Evolutionary conservation across 305 asterid species (phyloP).

Genomic region (Fraxinus platypoda): DNA sequence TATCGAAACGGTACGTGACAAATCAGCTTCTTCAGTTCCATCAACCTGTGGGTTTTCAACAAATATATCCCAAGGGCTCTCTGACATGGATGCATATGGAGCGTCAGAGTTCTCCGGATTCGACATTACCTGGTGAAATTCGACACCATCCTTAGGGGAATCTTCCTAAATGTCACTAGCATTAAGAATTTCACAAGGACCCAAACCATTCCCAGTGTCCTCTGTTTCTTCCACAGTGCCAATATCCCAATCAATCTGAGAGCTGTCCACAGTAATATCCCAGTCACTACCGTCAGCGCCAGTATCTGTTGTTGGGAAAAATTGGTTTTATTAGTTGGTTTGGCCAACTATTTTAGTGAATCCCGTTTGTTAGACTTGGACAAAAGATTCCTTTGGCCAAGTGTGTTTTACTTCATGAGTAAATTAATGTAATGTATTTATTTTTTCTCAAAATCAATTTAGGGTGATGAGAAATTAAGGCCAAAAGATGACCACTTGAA

Average conservation of each 20-base stretch:
- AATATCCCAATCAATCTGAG: conserved; percentile 93
- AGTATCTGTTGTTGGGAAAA: conserved; percentile 16
- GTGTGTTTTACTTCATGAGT: too few relatives aligned
- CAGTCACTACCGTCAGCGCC: conserved; percentile 71
- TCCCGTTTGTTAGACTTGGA: too few relatives aligned
- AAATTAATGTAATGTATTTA: too few relatives aligned
- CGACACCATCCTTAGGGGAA: conserved; percentile 43
- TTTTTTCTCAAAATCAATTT: too few relatives aligned
- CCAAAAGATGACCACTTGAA: too few relatives aligned
- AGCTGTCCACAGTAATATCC: conserved; percentile 83
- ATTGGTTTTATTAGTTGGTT: too few relatives aligned
- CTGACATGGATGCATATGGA: conserved; percentile 47
- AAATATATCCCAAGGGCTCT: conserved; percentile 78
- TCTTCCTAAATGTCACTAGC: conserved; percentile 66
- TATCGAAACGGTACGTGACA: conserved; percentile 30
- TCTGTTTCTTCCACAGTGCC: conserved; percentile 70
- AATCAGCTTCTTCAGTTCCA: conserved; percentile 39
- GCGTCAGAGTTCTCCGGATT: conserved; percentile 34
- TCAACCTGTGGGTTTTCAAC: conserved; percentile 55
- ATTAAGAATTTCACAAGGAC: conserved; percentile 89
- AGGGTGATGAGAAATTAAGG: too few relatives aligned
- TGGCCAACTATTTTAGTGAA: too few relatives aligned
- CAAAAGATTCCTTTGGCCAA: too few relatives aligned
- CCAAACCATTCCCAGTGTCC: conserved; percentile 82
- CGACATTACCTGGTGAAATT: conserved; percentile 35